Evolutionary conservation across 805 yeast genomes (phyloP).

Genomic region (Lipomyces japonicus): DNA sequence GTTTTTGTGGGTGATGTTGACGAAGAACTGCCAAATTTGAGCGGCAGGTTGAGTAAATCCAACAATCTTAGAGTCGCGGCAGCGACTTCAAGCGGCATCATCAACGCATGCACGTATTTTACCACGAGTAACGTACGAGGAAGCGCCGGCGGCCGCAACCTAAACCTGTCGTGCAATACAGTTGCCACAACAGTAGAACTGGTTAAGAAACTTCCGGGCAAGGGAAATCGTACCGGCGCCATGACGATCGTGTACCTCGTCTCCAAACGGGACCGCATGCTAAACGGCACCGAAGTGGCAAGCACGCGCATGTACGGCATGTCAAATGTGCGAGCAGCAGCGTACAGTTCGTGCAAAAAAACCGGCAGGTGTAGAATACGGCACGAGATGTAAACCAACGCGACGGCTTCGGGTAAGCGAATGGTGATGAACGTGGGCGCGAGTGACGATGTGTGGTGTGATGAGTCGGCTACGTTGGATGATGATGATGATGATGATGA

Average conservation of each 20-base stretch:
- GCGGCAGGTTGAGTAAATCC: not conserved
- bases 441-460: not conserved
- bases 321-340: conserved; percentile 5
- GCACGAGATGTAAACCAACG: conserved; percentile 19
- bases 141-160: conserved; percentile 3
- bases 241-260: conserved; percentile 9
- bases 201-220: conserved; percentile 16
- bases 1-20: not conserved
- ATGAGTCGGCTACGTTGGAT: not conserved
- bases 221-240: conserved; percentile 14
- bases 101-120: conserved; percentile 15
- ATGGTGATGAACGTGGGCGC: too few species aligned
- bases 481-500: not conserved
- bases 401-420: conserved; percentile 14
- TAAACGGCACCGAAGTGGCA: conserved; percentile 8
- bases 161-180: not conserved
- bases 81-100: conserved; percentile 23
- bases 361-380: conserved; percentile 21
- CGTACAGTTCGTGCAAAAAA: conserved; percentile 18
- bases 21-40: conserved; percentile 3
- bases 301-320: conserved; percentile 23
- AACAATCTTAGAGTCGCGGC: conserved; percentile 12
- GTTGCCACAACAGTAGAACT: conserved; percentile 1
- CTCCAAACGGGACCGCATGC: conserved; percentile 13
- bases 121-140: conserved; percentile 1